phyloP scores from a whole-genome alignment of 2,329 filamentous ascomycete genomes.

The Colletotrichum sp. region DNA sequence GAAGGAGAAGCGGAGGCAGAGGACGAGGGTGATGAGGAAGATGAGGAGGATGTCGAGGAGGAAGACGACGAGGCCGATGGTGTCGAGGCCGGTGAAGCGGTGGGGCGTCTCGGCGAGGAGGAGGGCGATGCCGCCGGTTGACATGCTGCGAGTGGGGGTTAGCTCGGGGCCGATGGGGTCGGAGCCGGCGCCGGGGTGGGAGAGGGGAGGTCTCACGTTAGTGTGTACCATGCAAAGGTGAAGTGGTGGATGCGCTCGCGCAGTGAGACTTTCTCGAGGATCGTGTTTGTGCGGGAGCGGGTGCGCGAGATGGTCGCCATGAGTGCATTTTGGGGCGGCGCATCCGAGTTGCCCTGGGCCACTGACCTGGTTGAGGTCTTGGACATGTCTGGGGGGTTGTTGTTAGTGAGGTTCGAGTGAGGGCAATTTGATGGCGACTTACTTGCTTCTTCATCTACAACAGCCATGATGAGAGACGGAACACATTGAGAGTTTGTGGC shows the following conservation, averaged over 20 bases:
- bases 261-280: slow-evolving; percentile 20
- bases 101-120: slow-evolving; percentile 58
- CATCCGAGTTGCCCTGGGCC: not conserved
- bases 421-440: not conserved
- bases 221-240: slow-evolving; percentile 62
- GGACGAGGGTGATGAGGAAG: slow-evolving; percentile 46
- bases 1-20: slow-evolving; percentile 51
- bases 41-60: slow-evolving; percentile 62
- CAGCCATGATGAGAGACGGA: not conserved
- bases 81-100: slow-evolving; percentile 55
- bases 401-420: not conserved
- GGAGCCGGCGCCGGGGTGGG: not conserved
- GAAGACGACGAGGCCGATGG: slow-evolving; percentile 61
- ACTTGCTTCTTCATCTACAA: slow-evolving; percentile 7
- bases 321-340: slow-evolving; percentile 1
- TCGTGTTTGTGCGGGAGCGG: slow-evolving; percentile 11
- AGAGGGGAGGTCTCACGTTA: slow-evolving; percentile 25
- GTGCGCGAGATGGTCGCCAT: slow-evolving; percentile 12
- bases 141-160: slow-evolving; percentile 17
- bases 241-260: slow-evolving; percentile 39
- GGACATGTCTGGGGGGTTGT: not conserved
- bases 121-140: slow-evolving; percentile 53
- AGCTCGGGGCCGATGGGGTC: not conserved
- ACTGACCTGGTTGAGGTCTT: not conserved
- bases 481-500: not conserved